These are phyloP conservation scores for Ascochyta fabae DNA, from an alignment of 2,329 filamentous ascomycete genomes.

Conservation along the genomic window DNA sequence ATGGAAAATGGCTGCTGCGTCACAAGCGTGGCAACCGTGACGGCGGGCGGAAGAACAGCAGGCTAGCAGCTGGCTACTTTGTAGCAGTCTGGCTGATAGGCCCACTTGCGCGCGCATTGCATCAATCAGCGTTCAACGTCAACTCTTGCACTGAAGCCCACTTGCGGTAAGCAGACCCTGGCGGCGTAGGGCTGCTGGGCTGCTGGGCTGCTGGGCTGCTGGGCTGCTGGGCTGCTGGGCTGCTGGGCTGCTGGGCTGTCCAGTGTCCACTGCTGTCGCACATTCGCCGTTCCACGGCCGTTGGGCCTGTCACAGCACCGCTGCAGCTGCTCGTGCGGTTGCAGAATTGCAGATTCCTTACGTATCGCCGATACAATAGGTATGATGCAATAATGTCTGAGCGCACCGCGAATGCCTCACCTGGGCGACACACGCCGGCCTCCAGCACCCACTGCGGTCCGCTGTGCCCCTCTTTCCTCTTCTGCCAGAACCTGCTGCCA, in stretches of 20 bases:
- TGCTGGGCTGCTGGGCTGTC: slow-evolving; percentile 7
- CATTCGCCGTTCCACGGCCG: slow-evolving; percentile 19
- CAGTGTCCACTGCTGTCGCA: slow-evolving; percentile 6
- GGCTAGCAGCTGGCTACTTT: slow-evolving; percentile 2
- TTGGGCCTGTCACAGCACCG: slow-evolving; percentile 10
- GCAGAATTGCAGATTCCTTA: slow-evolving; percentile 8
- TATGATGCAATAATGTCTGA: too few species aligned
- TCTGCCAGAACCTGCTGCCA: slow-evolving; percentile 12
- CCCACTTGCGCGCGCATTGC: slow-evolving; percentile 20
- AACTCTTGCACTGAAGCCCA: not conserved
- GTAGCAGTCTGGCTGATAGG: slow-evolving; percentile 25
- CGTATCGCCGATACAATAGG: slow-evolving; percentile 17
- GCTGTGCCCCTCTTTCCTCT: slow-evolving; percentile 16
- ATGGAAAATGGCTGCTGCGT: slow-evolving; percentile 37
- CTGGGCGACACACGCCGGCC: slow-evolving; percentile 16
- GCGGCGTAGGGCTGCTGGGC: slow-evolving; percentile 11
- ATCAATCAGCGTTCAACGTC: slow-evolving; percentile 37
- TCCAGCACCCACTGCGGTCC: slow-evolving; percentile 16
- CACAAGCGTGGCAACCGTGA: slow-evolving; percentile 41
- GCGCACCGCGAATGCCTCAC: not conserved
- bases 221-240: too few species aligned
- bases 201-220: too few species aligned
- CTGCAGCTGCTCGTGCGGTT: slow-evolving; percentile 4
- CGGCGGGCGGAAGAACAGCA: slow-evolving; percentile 29
- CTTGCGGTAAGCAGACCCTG: slow-evolving; percentile 29